These are phyloP conservation scores for Fimicolochytrium jonesii DNA, from an alignment of 192 early-diverging fungal genomes.

Conservation along the genomic window DNA sequence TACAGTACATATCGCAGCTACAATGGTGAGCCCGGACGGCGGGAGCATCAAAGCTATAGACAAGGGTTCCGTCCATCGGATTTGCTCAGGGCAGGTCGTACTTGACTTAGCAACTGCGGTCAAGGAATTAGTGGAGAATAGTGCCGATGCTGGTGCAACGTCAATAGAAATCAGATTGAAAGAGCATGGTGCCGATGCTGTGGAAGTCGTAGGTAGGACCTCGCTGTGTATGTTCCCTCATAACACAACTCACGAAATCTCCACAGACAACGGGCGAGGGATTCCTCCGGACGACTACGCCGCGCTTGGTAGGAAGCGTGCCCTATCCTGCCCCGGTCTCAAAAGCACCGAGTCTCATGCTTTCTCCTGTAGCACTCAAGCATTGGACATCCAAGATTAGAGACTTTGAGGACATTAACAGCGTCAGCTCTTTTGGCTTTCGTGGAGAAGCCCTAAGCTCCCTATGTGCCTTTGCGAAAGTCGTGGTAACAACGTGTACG, in stretches of 20 bases:
- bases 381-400: conserved; percentile 84
- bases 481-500: conserved; percentile 66
- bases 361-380: conserved; percentile 63
- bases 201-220: conserved; percentile 57
- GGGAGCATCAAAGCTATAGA: conserved; percentile 38
- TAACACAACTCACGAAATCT: background rate
- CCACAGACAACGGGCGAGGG: conserved; percentile 81
- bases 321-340: background rate
- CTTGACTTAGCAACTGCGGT: conserved; percentile 75
- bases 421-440: conserved; percentile 85
- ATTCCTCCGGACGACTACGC: conserved; percentile 61
- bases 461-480: conserved; percentile 67
- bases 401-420: conserved; percentile 72
- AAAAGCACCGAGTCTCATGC: background rate
- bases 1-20: no score
- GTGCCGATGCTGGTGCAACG: conserved; percentile 82
- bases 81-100: conserved; percentile 89
- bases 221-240: no score
- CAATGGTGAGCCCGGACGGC: no score
- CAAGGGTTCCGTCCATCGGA: conserved; percentile 45
- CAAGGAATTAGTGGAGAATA: conserved; percentile 93
- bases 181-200: conserved; percentile 67
- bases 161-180: conserved; percentile 77
- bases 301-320: conserved; percentile 50
- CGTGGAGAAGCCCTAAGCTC: conserved; percentile 90